These are phyloP conservation scores for Aspergillus latus DNA, from an alignment of 2,329 filamentous ascomycete species.

Conservation along the genomic window DNA sequence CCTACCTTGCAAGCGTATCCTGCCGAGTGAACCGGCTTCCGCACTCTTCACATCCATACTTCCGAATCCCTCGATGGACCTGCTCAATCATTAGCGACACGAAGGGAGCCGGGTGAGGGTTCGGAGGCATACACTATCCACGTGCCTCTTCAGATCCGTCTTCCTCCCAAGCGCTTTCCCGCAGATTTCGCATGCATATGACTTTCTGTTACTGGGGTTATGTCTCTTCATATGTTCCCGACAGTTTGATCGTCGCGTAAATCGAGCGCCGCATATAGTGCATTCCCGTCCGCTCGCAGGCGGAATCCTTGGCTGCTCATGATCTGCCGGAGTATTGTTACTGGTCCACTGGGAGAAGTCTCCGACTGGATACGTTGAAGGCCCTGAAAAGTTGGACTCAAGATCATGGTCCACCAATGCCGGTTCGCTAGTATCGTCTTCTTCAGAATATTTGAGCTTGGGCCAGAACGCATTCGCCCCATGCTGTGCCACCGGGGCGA, in stretches of 20 bases:
- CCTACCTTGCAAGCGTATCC: conserved; percentile 77
- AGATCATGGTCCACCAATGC: conserved; percentile 3
- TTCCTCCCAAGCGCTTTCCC: conserved; percentile 76
- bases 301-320: conserved; percentile 23
- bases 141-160: conserved; percentile 68
- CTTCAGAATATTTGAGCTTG: not conserved
- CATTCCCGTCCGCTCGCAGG: conserved; percentile 68
- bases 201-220: conserved; percentile 69
- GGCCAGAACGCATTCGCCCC: not conserved
- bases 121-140: conserved; percentile 46
- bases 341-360: conserved; percentile 16
- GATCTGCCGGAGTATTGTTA: conserved; percentile 2
- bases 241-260: conserved; percentile 82
- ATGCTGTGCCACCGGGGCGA: conserved; percentile 11
- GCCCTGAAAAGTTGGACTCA: conserved; percentile 1
- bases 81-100: conserved; percentile 52
- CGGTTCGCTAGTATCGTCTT: not conserved
- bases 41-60: conserved; percentile 70
- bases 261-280: conserved; percentile 72
- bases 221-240: conserved; percentile 85
- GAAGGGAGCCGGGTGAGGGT: not conserved
- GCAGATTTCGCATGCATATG: conserved; percentile 70
- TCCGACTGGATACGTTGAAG: conserved; percentile 6
- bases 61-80: conserved; percentile 73
- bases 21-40: conserved; percentile 72